phyloP scores from a whole-genome alignment of 1,284 basidiomycete species.

The Cryptococcus jaspeensis region DNA sequence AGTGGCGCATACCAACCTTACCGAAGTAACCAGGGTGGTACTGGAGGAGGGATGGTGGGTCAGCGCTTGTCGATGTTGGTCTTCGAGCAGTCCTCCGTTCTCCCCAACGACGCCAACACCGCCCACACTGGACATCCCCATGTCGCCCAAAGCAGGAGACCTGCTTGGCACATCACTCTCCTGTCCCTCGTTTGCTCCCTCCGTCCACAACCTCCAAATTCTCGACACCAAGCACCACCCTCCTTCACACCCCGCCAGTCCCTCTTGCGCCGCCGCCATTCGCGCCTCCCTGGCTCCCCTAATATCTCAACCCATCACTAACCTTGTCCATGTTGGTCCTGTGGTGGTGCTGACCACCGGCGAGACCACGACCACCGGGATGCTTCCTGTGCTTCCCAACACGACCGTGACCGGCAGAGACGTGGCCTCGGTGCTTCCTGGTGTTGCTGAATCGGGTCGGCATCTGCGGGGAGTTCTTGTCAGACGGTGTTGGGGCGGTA shows the following conservation, averaged over 20 bases:
- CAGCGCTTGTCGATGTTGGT: constrained; percentile 1
- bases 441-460: constrained; percentile 93
- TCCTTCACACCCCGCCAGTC: background rate
- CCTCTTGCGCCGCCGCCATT: background rate
- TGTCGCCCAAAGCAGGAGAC: background rate
- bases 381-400: constrained; percentile 99
- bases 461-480: constrained; percentile 56
- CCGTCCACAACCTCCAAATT: background rate
- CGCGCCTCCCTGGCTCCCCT: background rate
- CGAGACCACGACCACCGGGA: constrained; percentile 99
- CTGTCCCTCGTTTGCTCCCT: background rate
- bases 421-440: constrained; percentile 97
- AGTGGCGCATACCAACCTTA: constrained; percentile 94
- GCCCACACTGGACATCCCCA: background rate
- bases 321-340: constrained; percentile 61
- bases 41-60: constrained; percentile 28
- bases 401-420: constrained; percentile 98
- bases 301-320: constrained; percentile 11
- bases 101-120: background rate
- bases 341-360: constrained; percentile 99
- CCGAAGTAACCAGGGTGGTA: constrained; percentile 82
- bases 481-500: too few species aligned
- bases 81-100: background rate
- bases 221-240: background rate
- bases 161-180: background rate